Evolutionary conservation across 768 basidiomycete genomes (phyloP), one percentile per base, ranked within the genome.

Genomic region (Psilocybe sp.): DNA sequence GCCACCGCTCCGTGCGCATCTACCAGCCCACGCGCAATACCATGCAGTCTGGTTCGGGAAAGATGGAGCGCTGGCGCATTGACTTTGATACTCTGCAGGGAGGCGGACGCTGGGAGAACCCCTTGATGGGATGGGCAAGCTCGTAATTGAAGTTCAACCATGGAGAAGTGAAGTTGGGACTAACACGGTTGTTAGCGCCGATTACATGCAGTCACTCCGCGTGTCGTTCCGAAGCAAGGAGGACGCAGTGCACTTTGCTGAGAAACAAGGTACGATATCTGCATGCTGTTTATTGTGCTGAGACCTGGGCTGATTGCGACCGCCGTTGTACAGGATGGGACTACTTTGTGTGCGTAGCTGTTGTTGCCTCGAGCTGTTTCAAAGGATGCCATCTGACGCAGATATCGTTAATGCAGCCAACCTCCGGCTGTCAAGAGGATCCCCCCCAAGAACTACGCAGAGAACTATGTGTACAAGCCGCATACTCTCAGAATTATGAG

Each of bases 101-200:
- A 32, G 85, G 80, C 23, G 93, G 91, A 11, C 80, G 96, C 45
- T 99, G 96, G 96, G 94, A 98, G 78, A 99, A 98, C 64, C 92
- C 92, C 4, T 67, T 99, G 57, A 99, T 98, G 92, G 96, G 96
- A 39, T 99, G 81, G 77, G 95, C 94, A 0, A 90, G 87, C 73
- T 93, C 92, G 89, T 95, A 65, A 70, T 16, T 18, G 31, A 6
- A 18, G 20, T 32, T 38, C 31, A 15, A 38, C 23, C 6, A 8
- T 12, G n/a, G n/a, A 44, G 11, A 19, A n/a, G 14, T 20, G 11
- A 16, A 12, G 46, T 36, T 46, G 43, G 42, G 46, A n/a, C 43
- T 34, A 12, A 12, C 23, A 15, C 44, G 55, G 23, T 31, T 38
- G 15, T 14, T 53, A 92, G 92, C 55, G 94, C 92, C 50, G 94